A percentile compares a stretch with the other conserved stretches of the same genome.
These are phyloP conservation scores for Nymphaea thermarum DNA, from an alignment of 164 flowering plant species.

Conservation along the genomic window DNA sequence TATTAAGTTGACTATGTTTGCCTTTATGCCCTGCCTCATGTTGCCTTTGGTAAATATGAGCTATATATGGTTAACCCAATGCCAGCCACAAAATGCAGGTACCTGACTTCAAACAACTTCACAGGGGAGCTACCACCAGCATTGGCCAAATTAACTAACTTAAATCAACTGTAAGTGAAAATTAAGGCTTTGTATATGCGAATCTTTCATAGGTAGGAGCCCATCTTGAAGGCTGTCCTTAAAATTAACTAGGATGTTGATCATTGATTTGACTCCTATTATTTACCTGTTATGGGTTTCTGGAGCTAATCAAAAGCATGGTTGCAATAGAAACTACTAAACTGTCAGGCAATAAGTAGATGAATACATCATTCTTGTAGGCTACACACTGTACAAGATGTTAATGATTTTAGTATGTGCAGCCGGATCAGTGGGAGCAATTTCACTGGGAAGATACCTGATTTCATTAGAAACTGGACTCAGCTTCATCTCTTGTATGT, in stretches of 20 bases:
- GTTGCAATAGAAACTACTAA: no score
- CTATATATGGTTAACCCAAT: background rate
- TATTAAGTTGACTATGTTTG: no score
- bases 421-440: constrained; percentile 63
- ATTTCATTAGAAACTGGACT: constrained; percentile 67
- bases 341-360: no score
- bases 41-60: no score
- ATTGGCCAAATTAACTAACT: constrained; percentile 35
- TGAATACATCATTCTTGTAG: background rate
- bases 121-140: constrained; percentile 48
- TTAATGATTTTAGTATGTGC: constrained; percentile 14
- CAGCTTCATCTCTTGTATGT: constrained; percentile 39
- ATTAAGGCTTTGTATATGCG: no score
- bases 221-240: no score
- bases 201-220: background rate
- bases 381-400: background rate
- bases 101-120: constrained; percentile 52
- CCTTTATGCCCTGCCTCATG: no score
- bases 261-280: no score
- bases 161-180: constrained; percentile 52
- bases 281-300: no score
- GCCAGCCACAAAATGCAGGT: constrained; percentile 14
- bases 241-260: no score
- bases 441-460: constrained; percentile 61
- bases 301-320: no score